These are phyloP conservation scores for Ophiocordyceps robertsii DNA, from an alignment of 2,329 filamentous ascomycete genomes.

Conservation along the genomic window DNA sequence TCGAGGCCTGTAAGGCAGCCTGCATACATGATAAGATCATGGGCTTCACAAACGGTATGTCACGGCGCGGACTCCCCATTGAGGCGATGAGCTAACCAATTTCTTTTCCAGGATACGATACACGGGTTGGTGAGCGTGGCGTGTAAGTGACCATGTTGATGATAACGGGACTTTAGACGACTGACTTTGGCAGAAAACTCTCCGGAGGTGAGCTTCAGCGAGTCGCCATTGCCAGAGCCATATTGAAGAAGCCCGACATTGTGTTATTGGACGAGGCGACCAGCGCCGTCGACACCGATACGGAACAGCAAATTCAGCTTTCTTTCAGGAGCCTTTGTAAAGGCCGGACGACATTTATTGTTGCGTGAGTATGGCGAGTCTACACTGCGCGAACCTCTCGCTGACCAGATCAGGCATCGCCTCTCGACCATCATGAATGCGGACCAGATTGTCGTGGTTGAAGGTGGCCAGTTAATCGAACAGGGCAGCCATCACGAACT, in stretches of 20 bases:
- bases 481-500: slow-evolving; percentile 47
- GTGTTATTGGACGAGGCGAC: slow-evolving; percentile 71
- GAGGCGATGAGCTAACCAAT: not conserved
- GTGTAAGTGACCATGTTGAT: slow-evolving; percentile 20
- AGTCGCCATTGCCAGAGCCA: slow-evolving; percentile 55
- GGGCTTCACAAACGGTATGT: slow-evolving; percentile 33
- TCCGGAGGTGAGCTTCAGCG: slow-evolving; percentile 56
- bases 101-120: slow-evolving; percentile 27
- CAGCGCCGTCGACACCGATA: slow-evolving; percentile 60
- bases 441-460: slow-evolving; percentile 52
- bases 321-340: slow-evolving; percentile 44
- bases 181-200: slow-evolving; percentile 30
- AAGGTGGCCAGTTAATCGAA: slow-evolving; percentile 49
- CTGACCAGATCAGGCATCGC: slow-evolving; percentile 36
- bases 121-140: slow-evolving; percentile 36
- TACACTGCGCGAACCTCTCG: not conserved
- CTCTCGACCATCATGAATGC: slow-evolving; percentile 60
- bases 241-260: slow-evolving; percentile 62
- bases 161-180: not conserved
- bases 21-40: slow-evolving; percentile 45
- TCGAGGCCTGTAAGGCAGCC: slow-evolving; percentile 39
- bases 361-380: slow-evolving; percentile 33
- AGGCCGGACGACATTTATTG: slow-evolving; percentile 52
- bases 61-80: not conserved
- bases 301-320: slow-evolving; percentile 52